Evolutionary conservation across 345 rosid genomes (phyloP), one percentile per base, ranked within the genome.

Genomic region (Pistacia vera): DNA sequence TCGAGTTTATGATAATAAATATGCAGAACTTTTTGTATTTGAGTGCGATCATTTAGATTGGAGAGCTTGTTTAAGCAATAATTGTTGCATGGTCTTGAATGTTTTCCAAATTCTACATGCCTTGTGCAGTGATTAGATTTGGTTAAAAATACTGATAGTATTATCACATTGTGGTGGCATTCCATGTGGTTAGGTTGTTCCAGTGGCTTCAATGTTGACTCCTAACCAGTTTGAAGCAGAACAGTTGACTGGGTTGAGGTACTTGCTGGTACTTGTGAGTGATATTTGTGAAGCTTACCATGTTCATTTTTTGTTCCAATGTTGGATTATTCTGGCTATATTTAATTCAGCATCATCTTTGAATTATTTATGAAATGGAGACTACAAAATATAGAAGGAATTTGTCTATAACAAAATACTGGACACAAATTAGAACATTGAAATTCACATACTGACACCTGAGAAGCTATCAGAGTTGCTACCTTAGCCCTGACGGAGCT

Each of bases 151-250:
- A 68, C 64, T 46, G 67, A 11, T 65, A 54, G 16, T 54, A 16
- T 14, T 16, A 54, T 54, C 52, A 63, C 52, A 35, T 44, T 72
- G 63, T 71, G 30, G 46, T 72, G 63, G 33, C n/a, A 44, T 70
- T 77, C 52, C 52, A 68, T 75, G 3, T 81, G 75, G 25, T 75
- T 81, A 93, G 99, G 99, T 96, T 88, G 97, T 96, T 71, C 99
- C 99, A 17, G 85, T 92, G 77, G 98, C 99, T 73, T 91, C 99
- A 72, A 96, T 96, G 99, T 85, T 96, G 90, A 96, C 99, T 71
- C 98, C 99, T 81, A 96, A 96, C 80, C 99, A 96, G 82, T 96
- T 96, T 80, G 99, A 96, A 86, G 99, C 99, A 57, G 99, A 96
- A 76, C 83, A 77, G n/a, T 89, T 96, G 85, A 92, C 97, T 68